phyloP scores from a whole-genome alignment of 768 basidiomycete genomes.

The Leccinum uliginosum region DNA sequence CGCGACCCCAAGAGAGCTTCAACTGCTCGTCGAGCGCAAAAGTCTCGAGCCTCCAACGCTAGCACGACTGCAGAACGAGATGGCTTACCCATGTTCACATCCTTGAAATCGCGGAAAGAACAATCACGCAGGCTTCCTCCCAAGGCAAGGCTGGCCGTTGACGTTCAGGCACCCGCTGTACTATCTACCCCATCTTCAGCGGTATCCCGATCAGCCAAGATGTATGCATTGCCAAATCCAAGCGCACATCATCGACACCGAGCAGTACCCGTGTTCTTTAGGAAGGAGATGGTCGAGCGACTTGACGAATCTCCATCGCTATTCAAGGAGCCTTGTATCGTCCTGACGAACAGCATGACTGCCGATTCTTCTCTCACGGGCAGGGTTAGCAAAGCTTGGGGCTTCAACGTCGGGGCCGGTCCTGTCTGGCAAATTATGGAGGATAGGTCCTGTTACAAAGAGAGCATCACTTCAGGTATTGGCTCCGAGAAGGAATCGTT shows the following conservation, averaged over 20 bases:
- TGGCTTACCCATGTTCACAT: neutral
- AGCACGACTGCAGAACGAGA: neutral
- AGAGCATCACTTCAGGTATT: slow-evolving; percentile 35
- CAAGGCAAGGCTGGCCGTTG: slow-evolving; percentile 3
- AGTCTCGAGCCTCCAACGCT: neutral
- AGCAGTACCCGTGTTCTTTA: slow-evolving; percentile 56
- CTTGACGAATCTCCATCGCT: slow-evolving; percentile 46
- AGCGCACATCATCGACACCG: slow-evolving; percentile 72
- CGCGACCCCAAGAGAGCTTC: slow-evolving; percentile 8
- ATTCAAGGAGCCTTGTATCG: slow-evolving; percentile 41
- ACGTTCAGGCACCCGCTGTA: neutral
- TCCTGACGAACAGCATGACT: slow-evolving; percentile 56
- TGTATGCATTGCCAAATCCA: slow-evolving; percentile 57
- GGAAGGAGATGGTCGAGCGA: slow-evolving; percentile 53
- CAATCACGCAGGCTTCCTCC: slow-evolving; percentile 20
- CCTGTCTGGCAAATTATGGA: slow-evolving; percentile 78
- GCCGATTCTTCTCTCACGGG: slow-evolving; percentile 43
- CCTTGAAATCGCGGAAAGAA: slow-evolving; percentile 13
- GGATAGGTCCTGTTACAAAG: slow-evolving; percentile 77
- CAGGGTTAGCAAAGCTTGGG: slow-evolving; percentile 64
- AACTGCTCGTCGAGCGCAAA: neutral
- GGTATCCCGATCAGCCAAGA: slow-evolving; percentile 31
- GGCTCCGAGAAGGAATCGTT: slow-evolving; percentile 41
- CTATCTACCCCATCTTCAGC: slow-evolving; percentile 3
- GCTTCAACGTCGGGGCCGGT: slow-evolving; percentile 69